Evolutionary conservation across 139 green algal genomes (phyloP).

Genomic region (Chlorella sp.): DNA sequence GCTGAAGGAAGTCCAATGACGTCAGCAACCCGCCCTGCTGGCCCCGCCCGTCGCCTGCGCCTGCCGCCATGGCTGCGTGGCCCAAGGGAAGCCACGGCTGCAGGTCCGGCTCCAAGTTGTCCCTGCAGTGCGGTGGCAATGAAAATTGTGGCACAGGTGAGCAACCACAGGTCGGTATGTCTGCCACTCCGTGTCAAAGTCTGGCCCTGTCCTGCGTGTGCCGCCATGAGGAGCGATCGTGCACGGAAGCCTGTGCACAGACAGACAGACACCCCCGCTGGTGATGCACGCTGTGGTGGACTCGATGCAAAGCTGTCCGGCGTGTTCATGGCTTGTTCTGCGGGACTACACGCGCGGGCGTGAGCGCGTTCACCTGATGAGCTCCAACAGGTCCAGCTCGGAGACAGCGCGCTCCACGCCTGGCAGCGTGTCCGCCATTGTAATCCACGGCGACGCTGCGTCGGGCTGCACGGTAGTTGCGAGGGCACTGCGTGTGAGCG

Average conservation of each 20-base stretch:
- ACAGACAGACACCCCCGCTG: too few relatives aligned
- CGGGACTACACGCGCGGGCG: neutral
- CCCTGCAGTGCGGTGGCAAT: constrained; percentile 9
- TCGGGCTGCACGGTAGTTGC: too few relatives aligned
- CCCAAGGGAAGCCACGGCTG: constrained; percentile 13
- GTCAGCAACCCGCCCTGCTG: constrained; percentile 11
- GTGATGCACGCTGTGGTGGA: neutral
- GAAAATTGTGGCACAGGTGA: neutral
- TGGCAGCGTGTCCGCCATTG: neutral
- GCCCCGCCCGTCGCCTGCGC: neutral
- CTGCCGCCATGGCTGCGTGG: neutral
- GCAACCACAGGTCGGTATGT: neutral
- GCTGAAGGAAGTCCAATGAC: constrained; percentile 12
- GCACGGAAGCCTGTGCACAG: too few relatives aligned
- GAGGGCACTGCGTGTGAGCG: too few relatives aligned
- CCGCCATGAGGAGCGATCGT: too few relatives aligned
- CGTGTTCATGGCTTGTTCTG: neutral
- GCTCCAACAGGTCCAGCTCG: neutral
- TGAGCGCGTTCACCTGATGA: neutral
- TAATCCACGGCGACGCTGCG: too few relatives aligned
- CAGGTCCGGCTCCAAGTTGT: constrained; percentile 36
- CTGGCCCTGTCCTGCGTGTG: too few relatives aligned
- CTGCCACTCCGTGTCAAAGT: neutral
- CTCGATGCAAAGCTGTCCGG: too few relatives aligned
- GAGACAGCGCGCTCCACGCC: neutral